Evolutionary conservation across 192 early-diverging fungal genomes (phyloP), one percentile per base, ranked within the genome.

Genomic region (Chytriomyces sp.): DNA sequence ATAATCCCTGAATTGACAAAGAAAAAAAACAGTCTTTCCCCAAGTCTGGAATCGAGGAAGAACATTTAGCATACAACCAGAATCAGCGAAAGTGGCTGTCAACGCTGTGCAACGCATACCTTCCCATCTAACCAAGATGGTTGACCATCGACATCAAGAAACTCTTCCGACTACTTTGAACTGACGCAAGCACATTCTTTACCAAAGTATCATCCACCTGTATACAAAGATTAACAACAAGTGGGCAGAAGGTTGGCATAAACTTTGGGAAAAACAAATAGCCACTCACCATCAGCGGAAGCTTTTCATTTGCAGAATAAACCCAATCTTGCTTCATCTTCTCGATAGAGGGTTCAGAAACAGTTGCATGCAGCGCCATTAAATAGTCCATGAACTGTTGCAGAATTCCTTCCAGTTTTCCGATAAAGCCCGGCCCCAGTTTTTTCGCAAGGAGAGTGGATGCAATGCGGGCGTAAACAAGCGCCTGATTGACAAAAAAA

Each of bases 151-250:
- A 67, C 13, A 18, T 45, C 43, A 67, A 47, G 26, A 67, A 67
- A 9, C 16, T 45, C 24, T 67, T 67, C 13, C 46, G 46, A 67
- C 66, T 67, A 16, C 16, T 28, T 28, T 46, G 11, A 26, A 67
- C 66, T 13, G 66, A 9, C 13, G 7, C 26, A 28, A 67, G 13
- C 24, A 67, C 66, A 46, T 67, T 67, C 66, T 67, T 28, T 16
- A 67, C 45, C 43, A 47, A 13, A n/a, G 11, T 44, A 13, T 13
- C 13, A 16, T 8, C 18, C 13, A 67, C 45, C 66, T 67, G 45
- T 24, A 64, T 2, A 64, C 3, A 64, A 64, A 28, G 10, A 64
- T 64, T 28, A 5, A 28, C 35, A 35, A 3, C 35, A 67, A 35
- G 16, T 24, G 26, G 26, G 46, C 1, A 67, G 7, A 67, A 23